Evolutionary conservation across 768 basidiomycete species (phyloP).

Genomic region (Mrakia gelida): DNA sequence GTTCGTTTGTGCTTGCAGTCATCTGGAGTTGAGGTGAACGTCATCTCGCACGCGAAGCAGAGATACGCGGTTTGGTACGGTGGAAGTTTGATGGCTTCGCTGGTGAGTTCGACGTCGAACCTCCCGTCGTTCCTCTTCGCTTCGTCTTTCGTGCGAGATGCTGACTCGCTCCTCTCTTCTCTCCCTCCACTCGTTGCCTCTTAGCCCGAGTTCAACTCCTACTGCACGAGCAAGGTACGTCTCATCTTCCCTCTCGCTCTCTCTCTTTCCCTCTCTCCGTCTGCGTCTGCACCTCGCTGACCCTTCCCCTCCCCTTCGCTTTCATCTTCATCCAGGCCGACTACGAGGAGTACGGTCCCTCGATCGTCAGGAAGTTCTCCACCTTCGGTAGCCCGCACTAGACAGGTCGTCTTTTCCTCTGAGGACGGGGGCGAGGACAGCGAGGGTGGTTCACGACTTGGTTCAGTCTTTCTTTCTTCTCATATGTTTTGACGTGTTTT

Average conservation of each 20-base stretch:
- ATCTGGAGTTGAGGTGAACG: constrained; percentile 94
- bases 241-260: too few relatives aligned
- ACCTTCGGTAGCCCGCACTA: constrained; percentile 29
- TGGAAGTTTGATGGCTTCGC: constrained; percentile 85
- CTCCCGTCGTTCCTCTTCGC: background rate
- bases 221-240: constrained; percentile 53
- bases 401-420: background rate
- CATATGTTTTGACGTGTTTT: too few relatives aligned
- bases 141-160: background rate
- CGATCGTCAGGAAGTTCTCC: constrained; percentile 33
- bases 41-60: constrained; percentile 97
- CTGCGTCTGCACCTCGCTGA: background rate
- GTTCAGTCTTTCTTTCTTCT: too few relatives aligned
- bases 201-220: constrained; percentile 91
- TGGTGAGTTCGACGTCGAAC: constrained; percentile 61
- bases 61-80: constrained; percentile 98
- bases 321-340: constrained; percentile 70
- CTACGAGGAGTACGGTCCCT: constrained; percentile 53
- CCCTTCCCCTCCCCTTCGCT: background rate
- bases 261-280: background rate
- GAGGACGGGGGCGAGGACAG: too few relatives aligned
- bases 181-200: constrained; percentile 18
- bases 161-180: constrained; percentile 6
- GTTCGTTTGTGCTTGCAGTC: constrained; percentile 57
- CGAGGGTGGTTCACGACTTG: too few relatives aligned